Conservation (phyloP, 352 stramenopile genomes). For the Pythium periplocum region DNA sequence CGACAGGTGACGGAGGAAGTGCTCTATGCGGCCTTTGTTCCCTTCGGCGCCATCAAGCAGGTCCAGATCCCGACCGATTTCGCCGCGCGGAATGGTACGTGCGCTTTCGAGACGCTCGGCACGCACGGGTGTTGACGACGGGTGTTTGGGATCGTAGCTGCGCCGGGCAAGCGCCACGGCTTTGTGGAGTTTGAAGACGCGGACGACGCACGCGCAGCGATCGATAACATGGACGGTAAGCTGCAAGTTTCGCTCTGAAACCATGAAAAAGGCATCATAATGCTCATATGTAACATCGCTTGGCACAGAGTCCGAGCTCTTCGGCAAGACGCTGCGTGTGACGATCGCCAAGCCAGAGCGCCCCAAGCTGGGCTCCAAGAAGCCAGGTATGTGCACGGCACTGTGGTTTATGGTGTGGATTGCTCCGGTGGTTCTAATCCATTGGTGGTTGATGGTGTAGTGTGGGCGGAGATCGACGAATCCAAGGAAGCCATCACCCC, state of each 20-base stretch:
- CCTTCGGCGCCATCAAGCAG: conserved; percentile 75
- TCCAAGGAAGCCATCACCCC: background rate
- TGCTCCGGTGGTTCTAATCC: too few relatives aligned
- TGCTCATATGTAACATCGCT: conserved; percentile 1
- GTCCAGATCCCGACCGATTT: conserved; percentile 77
- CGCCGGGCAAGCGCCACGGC: conserved; percentile 84
- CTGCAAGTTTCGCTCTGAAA: conserved; percentile 1
- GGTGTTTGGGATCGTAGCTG: too few relatives aligned
- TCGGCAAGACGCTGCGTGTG: conserved; percentile 88
- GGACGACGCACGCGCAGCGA: conserved; percentile 84
- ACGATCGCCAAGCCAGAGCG: conserved; percentile 87
- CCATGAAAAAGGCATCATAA: conserved; percentile 3
- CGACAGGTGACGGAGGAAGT: conserved; percentile 83
- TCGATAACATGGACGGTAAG: conserved; percentile 95
- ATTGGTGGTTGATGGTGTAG: too few relatives aligned
- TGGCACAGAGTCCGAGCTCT: conserved; percentile 83
- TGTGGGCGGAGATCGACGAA: conserved; percentile 52
- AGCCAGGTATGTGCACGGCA: conserved; percentile 42
- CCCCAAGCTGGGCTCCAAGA: conserved; percentile 67
- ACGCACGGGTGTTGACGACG: too few relatives aligned
- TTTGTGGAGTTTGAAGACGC: conserved; percentile 93
- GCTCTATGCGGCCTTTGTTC: conserved; percentile 82
- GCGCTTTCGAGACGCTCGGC: background rate
- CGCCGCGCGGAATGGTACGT: conserved; percentile 45
- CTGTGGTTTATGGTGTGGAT: too few relatives aligned